These are phyloP conservation scores for Albugo candida DNA, from an alignment of 352 stramenopile genomes.

Conservation along the genomic window DNA sequence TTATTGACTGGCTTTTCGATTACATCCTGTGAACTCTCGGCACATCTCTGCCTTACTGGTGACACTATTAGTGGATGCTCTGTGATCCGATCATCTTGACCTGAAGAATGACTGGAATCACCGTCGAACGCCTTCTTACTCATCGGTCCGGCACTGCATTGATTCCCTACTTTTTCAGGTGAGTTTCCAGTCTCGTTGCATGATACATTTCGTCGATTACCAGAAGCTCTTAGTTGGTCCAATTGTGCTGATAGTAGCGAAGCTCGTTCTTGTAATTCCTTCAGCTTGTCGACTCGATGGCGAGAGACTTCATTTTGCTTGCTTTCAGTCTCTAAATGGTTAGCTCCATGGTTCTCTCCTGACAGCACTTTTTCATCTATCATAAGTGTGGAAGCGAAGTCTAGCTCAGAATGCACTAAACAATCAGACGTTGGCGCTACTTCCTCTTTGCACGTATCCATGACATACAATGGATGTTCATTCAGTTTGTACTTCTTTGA, in stretches of 20 bases:
- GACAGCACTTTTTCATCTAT: neutral
- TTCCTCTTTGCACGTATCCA: constrained; percentile 18
- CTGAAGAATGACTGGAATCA: no score
- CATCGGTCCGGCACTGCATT: constrained; percentile 1
- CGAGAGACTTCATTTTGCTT: no score
- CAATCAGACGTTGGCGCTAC: constrained; percentile 27
- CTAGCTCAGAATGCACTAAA: constrained; percentile 4
- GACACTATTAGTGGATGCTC: no score
- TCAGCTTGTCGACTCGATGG: constrained; percentile 5
- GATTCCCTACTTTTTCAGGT: neutral
- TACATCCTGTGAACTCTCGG: constrained; percentile 3
- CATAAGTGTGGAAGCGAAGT: neutral
- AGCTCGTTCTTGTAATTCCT: constrained; percentile 5
- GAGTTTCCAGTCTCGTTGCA: neutral
- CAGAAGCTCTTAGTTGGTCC: no score
- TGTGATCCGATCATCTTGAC: no score
- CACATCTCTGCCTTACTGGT: neutral
- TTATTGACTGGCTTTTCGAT: constrained; percentile 7
- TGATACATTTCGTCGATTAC: constrained; percentile 5
- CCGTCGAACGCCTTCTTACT: constrained; percentile 2
- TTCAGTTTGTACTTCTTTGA: neutral
- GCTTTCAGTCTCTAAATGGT: neutral
- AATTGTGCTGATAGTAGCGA: no score
- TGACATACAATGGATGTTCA: neutral
- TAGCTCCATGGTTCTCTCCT: constrained; percentile 11